Evolutionary conservation across 768 basidiomycete species (phyloP).

Genomic region (Amanita rubescens): DNA sequence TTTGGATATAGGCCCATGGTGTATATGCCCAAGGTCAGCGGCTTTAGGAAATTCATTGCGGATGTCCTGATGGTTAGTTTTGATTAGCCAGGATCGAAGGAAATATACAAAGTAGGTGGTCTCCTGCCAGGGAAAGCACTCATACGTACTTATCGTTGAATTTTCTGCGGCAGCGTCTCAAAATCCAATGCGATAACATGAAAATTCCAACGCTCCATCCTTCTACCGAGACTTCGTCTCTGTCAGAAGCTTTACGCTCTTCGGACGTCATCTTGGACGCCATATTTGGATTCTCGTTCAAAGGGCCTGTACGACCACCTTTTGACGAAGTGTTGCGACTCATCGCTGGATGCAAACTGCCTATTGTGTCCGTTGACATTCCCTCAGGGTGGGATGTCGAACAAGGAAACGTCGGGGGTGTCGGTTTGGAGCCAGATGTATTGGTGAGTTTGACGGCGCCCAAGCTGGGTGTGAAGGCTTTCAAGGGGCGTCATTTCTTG

Average conservation of each 20-base stretch:
- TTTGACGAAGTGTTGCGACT: conserved; percentile 73
- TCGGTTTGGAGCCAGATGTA: conserved; percentile 67
- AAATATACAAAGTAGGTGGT: conserved; percentile 69
- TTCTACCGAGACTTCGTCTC: conserved; percentile 33
- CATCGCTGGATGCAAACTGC: conserved; percentile 54
- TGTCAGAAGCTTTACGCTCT: conserved; percentile 42
- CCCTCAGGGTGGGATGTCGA: conserved; percentile 98
- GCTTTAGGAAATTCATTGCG: neutral
- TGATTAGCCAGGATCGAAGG: conserved; percentile 58
- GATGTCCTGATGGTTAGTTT: conserved; percentile 41
- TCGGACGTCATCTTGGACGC: conserved; percentile 89
- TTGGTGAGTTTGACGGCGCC: conserved; percentile 91
- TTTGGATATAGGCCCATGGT: conserved; percentile 88
- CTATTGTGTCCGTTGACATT: conserved; percentile 93
- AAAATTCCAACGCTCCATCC: conserved; percentile 47
- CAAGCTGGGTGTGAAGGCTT: conserved; percentile 76
- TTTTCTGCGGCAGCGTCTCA: conserved; percentile 48
- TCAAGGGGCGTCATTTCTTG: conserved; percentile 81
- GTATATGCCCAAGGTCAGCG: conserved; percentile 84
- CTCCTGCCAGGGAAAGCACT: neutral
- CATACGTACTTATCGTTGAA: neutral
- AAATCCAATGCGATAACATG: conserved; percentile 86
- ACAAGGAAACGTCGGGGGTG: conserved; percentile 48
- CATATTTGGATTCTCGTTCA: conserved; percentile 97
- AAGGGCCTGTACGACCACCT: conserved; percentile 81